Evolutionary conservation across 768 basidiomycete genomes (phyloP), one percentile per base, ranked within the genome.

Genomic region (Kwoniella europaea): DNA sequence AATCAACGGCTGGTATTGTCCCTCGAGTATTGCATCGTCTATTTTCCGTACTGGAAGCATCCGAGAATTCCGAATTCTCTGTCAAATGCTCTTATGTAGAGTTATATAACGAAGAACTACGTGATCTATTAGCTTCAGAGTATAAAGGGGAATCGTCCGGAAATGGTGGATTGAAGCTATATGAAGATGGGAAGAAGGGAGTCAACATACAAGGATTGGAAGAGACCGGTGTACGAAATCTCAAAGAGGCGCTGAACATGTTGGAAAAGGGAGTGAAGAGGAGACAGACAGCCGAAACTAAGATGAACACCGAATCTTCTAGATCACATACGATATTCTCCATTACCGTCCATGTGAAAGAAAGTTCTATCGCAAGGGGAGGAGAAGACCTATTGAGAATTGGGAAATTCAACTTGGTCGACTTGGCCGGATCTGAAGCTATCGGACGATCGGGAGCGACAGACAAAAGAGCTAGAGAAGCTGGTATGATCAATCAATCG

Each of bases 401-500:
- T 42, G 97, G 97, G 24, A 98, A 98, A 82, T 87, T 99, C 55
- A 98, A 98, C 83, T 88, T 99, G 22, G 97, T 99, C 64, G 97
- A 99, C 82, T 86, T 99, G 67, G 97, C 97, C 42, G 97, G 97
- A 7, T 95, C 94, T 1, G 97, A 99, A 84, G 98, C 97, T 76
- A 95, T 99, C 79, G 95, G 94, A 10, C 87, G 96, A 24, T 93
- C 92, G 0, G 97, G 97, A 18, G 97, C 97, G 2, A 93, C 94
- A 82, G 92, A 97, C 78, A 94, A 92, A 82, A 86, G 95, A 68
- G 97, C 97, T 13, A 87, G 93, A 74, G 97, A 99, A 81, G 97
- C 97, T 1, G 97, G 97, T 12, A 97, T 95, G 92, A 98, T 99
- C 83, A 99, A 98, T 79, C 93, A 97, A 84, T 95, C 93, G 79